Evolutionary conservation across 2,329 filamentous ascomycete species (phyloP).

Genomic region (Ascochyta lentis): DNA sequence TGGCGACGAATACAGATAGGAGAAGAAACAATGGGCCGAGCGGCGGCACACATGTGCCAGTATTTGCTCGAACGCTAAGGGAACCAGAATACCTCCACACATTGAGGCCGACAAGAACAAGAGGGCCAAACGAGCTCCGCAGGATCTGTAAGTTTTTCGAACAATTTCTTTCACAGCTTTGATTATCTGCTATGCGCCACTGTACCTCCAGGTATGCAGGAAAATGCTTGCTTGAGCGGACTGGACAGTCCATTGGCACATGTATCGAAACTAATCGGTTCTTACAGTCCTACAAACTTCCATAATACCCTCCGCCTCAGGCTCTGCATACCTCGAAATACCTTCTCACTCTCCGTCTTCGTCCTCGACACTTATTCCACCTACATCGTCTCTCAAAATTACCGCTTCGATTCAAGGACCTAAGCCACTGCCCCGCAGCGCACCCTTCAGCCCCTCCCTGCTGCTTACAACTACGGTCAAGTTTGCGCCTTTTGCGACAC

Average conservation of each 20-base stretch:
- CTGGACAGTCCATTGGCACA: not conserved
- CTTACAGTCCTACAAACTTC: conserved; percentile 82
- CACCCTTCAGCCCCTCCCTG: conserved; percentile 90
- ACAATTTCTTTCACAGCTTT: not conserved
- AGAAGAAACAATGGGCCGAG: conserved; percentile 88
- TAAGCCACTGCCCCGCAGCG: conserved; percentile 84
- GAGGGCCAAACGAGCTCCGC: conserved; percentile 74
- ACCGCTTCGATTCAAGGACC: conserved; percentile 94
- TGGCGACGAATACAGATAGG: conserved; percentile 64
- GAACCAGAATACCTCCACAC: conserved; percentile 55
- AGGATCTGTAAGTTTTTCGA: conserved; percentile 76
- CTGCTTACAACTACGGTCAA: conserved; percentile 94
- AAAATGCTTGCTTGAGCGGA: not conserved
- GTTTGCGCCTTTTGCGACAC: conserved; percentile 92
- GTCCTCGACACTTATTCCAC: conserved; percentile 57
- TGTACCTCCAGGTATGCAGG: not conserved
- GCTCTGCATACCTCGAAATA: conserved; percentile 82
- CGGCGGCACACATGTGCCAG: conserved; percentile 75
- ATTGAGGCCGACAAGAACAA: conserved; percentile 61
- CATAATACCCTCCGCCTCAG: conserved; percentile 89
- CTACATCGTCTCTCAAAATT: conserved; percentile 79
- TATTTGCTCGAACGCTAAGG: conserved; percentile 65
- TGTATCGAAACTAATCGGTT: conserved; percentile 23
- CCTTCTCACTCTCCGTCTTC: conserved; percentile 54
- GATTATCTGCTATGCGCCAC: not conserved